phyloP scores from a whole-genome alignment of 1,284 basidiomycete species.

The Singerocomus rubriflavus region DNA sequence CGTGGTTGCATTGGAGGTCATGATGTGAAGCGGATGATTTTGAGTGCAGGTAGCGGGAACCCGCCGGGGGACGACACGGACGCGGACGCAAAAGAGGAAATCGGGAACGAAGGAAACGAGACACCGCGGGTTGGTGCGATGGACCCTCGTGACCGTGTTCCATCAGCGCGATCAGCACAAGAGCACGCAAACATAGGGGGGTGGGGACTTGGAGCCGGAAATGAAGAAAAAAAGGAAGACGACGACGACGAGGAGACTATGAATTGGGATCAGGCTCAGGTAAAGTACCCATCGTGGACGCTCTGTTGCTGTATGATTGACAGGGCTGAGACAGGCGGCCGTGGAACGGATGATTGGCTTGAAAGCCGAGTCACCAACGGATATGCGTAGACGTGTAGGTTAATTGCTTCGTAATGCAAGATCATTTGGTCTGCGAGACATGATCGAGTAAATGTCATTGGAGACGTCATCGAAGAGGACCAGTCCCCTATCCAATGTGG shows the following conservation, averaged over 20 bases:
- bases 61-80: slow-evolving; percentile 15
- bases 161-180: slow-evolving; percentile 16
- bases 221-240: slow-evolving; percentile 42
- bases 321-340: slow-evolving; percentile 39
- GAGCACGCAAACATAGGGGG: slow-evolving; percentile 50
- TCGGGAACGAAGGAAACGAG: slow-evolving; percentile 46
- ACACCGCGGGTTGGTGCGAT: slow-evolving; percentile 46
- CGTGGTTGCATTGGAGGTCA: slow-evolving; percentile 70
- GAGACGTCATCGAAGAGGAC: slow-evolving; percentile 14
- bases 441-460: slow-evolving; percentile 11
- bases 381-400: slow-evolving; percentile 26
- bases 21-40: slow-evolving; percentile 28
- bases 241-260: slow-evolving; percentile 45
- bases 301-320: background rate
- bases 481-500: slow-evolving; percentile 13
- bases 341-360: slow-evolving; percentile 68
- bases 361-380: slow-evolving; percentile 34
- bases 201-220: slow-evolving; percentile 62
- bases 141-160: slow-evolving; percentile 26
- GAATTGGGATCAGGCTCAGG: slow-evolving; percentile 69
- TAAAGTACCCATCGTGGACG: slow-evolving; percentile 18
- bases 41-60: slow-evolving; percentile 17
- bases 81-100: slow-evolving; percentile 29
- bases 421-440: slow-evolving; percentile 2
- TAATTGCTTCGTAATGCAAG: slow-evolving; percentile 12